Base-by-base conservation (phyloP, 768 basidiomycete species). In the Guyanaporus albipodus region DNA sequence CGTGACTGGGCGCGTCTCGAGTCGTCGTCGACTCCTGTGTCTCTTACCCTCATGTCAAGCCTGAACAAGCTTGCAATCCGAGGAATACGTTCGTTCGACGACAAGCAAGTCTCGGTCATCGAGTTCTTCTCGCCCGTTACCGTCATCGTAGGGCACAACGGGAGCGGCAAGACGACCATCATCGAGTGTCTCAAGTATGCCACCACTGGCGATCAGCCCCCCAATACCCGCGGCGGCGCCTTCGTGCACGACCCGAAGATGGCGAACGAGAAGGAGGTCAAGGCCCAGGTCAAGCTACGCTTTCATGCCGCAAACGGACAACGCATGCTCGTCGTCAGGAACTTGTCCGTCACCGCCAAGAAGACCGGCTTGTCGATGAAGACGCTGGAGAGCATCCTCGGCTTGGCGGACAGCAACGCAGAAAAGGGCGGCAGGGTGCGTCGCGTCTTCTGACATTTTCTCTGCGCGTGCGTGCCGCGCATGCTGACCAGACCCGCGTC, bases 121-220 rank as follows among this genome's bases (percentile, higher is more conserved):
- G 90, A 98, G 67, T 99, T 99, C 72, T 97, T 92, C 70, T 83
- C 85, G 17, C 96, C 96, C 7, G 87, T 99, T 45, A 99, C 96
- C 0, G 94, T 99, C 67, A 98, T 99, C 49, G 93, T 98, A 2
- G 96, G 96, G 2, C 90, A 93, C 72, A 99, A 99, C 68, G 96
- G 96, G 15, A 93, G 90, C 57, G 96, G 96, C 35, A 99, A 99
- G 71, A 99, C 96, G 3, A 99, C 95, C 1, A 89, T 98, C 62
- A 98, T 99, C 67, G 96, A 99, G 75, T 98, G 95, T 70, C 79
- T 99, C 67, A 98, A 98, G 73, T 99, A 99, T 64, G 92, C 91
- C 10, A 96, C 96, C 0, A 99, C 96, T 0, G 96, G 96, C 23
- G 95, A 98, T 66, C 87, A 98, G 57, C 96, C 96, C 0, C 91